Percentiles rank a stretch among this genome's conserved stretches.
These are phyloP conservation scores for Trichoderma sp. DNA, from an alignment of 2,329 filamentous ascomycete species.

Conservation along the genomic window DNA sequence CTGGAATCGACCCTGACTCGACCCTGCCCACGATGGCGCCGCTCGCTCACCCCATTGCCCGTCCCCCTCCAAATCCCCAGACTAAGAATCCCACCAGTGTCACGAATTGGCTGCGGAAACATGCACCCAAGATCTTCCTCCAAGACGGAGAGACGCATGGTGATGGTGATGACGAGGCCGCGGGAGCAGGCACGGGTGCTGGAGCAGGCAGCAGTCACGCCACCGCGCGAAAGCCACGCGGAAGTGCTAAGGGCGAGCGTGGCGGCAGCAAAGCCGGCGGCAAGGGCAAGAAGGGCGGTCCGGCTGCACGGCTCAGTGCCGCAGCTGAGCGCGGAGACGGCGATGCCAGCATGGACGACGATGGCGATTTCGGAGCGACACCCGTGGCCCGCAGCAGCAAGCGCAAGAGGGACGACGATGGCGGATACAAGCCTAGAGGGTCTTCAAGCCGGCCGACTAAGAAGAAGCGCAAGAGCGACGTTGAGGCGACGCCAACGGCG, in stretches of 20 bases:
- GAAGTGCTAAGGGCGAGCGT: constrained; percentile 31
- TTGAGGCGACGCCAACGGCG: constrained; percentile 35
- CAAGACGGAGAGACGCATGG: constrained; percentile 58
- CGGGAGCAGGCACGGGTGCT: constrained; percentile 7
- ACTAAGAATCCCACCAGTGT: constrained; percentile 80
- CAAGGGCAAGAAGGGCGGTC: constrained; percentile 36
- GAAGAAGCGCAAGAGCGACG: constrained; percentile 58
- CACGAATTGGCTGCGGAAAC: constrained; percentile 88
- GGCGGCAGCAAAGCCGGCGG: constrained; percentile 41
- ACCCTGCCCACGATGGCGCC: constrained; percentile 52
- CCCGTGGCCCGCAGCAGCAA: constrained; percentile 36
- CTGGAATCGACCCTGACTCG: constrained; percentile 42
- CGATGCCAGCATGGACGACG: constrained; percentile 42
- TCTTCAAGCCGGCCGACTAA: constrained; percentile 52
- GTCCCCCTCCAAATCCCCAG: constrained; percentile 39
- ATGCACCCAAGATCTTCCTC: constrained; percentile 80
- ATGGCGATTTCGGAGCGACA: constrained; percentile 34
- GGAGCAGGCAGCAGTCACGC: constrained; percentile 22
- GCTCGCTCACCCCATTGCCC: constrained; percentile 38
- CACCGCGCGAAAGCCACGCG: constrained; percentile 36
- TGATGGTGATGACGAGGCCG: constrained; percentile 40
- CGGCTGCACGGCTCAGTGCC: constrained; percentile 24
- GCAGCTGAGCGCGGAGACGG: constrained; percentile 29
- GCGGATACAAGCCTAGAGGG: constrained; percentile 57
- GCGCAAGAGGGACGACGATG: constrained; percentile 58